These are phyloP conservation scores for Melocanna baccifera DNA, from an alignment of 176 grass and related monocot genomes.

Conservation along the genomic window DNA sequence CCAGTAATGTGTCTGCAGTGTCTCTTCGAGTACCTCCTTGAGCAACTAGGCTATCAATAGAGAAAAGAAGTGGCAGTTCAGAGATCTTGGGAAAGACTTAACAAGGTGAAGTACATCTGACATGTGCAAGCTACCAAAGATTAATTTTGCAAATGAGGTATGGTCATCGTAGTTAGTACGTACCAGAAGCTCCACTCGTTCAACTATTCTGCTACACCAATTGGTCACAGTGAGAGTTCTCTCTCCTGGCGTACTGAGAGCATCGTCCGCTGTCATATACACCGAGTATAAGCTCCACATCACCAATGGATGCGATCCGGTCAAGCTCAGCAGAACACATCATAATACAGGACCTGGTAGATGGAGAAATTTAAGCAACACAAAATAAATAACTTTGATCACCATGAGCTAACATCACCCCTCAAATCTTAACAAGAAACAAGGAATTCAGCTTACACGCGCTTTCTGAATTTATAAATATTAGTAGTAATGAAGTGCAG, in stretches of 20 bases:
- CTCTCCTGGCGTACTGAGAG: neutral
- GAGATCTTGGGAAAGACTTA: neutral
- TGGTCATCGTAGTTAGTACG: neutral
- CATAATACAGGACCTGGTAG: neutral
- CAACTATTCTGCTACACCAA: neutral
- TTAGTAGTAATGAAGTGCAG: neutral
- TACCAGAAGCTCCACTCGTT: neutral
- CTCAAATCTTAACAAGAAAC: neutral
- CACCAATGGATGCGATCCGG: neutral
- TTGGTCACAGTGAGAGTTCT: neutral
- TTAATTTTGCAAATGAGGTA: neutral
- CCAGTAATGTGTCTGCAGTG: neutral
- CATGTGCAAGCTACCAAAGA: neutral
- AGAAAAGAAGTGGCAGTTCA: neutral
- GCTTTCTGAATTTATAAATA: neutral
- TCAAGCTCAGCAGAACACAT: neutral
- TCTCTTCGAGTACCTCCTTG: neutral
- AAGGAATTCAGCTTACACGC: neutral
- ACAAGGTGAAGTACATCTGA: neutral
- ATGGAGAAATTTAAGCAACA: neutral
- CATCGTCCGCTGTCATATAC: neutral
- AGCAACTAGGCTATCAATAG: neutral
- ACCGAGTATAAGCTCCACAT: neutral
- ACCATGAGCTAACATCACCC: conserved; percentile 3
- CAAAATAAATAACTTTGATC: neutral